Evolutionary conservation across 2,329 filamentous ascomycete species (phyloP).

Genomic region (Torrubiellomyces zombiae): DNA sequence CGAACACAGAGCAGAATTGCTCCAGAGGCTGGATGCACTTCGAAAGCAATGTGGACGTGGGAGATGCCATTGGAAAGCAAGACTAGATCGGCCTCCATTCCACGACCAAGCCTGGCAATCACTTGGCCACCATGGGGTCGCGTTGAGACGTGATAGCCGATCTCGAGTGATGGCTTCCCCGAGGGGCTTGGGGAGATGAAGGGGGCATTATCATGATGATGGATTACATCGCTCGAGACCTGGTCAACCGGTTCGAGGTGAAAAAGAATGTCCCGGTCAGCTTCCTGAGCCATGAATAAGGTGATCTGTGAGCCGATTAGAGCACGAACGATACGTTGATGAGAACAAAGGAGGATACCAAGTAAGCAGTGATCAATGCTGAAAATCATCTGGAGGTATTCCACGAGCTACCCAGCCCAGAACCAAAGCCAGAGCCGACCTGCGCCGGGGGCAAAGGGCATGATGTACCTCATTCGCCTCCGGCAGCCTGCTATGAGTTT

Average conservation of each 20-base stretch:
- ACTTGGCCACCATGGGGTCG: neutral
- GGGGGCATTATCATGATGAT: neutral
- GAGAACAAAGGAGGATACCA: too few relatives aligned
- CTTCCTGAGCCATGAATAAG: too few relatives aligned
- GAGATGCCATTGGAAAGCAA: neutral
- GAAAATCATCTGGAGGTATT: too few relatives aligned
- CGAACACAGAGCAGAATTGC: constrained; percentile 1
- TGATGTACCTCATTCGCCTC: too few relatives aligned
- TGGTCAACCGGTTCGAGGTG: constrained; percentile 1
- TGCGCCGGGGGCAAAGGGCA: too few relatives aligned
- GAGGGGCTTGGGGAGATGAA: neutral
- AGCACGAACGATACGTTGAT: too few relatives aligned
- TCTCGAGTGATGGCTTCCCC: neutral
- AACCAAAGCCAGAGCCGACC: too few relatives aligned
- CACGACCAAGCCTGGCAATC: constrained; percentile 1
- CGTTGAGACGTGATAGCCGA: neutral
- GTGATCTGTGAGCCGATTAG: too few relatives aligned
- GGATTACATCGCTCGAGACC: neutral
- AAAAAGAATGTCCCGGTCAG: too few relatives aligned
- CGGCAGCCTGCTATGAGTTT: too few relatives aligned
- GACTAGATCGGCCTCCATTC: constrained; percentile 1
- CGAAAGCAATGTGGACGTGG: neutral
- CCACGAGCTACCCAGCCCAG: too few relatives aligned
- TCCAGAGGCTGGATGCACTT: neutral
- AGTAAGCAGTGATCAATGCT: too few relatives aligned